Conservation (phyloP, 2,329 filamentous ascomycete species). For the Ophiocordyceps unilateralis region DNA sequence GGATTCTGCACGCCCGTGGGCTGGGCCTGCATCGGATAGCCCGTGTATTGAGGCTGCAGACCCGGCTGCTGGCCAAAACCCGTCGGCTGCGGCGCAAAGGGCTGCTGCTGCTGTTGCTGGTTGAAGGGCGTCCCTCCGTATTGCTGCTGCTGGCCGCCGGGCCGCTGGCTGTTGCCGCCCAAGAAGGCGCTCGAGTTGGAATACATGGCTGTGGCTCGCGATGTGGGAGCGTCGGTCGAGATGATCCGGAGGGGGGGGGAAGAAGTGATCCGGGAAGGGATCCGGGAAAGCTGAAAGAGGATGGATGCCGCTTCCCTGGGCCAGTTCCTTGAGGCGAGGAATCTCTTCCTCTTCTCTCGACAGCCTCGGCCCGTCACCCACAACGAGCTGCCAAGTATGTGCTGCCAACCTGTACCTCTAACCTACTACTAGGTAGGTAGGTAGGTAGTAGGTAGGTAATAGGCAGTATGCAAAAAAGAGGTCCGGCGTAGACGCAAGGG, state of each 20-base stretch:
- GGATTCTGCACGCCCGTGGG: conserved; percentile 33
- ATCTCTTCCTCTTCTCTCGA: no score
- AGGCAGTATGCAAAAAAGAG: no score
- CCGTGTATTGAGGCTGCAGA: conserved; percentile 41
- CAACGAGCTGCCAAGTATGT: no score
- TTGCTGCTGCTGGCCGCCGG: conserved; percentile 34
- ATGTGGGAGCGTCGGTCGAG: no score
- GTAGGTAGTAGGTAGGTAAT: no score
- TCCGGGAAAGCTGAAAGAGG: no score
- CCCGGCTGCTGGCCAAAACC: conserved; percentile 32
- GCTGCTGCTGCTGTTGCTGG: conserved; percentile 34
- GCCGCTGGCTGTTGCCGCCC: conserved; percentile 59
- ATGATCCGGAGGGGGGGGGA: no score
- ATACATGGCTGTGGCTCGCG: conserved; percentile 71
- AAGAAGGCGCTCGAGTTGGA: conserved; percentile 77
- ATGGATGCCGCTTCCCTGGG: no score
- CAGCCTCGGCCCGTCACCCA: neutral
- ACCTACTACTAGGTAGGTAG: no score
- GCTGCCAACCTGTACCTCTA: no score
- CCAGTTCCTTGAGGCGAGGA: no score
- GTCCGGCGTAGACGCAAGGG: neutral
- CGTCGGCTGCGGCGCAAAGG: conserved; percentile 42
- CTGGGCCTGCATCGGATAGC: conserved; percentile 35
- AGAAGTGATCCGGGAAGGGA: no score
- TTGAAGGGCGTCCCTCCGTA: conserved; percentile 14